Evolutionary conservation across 2,329 filamentous ascomycete species (phyloP).

Genomic region (Curvularia eragrostidis): DNA sequence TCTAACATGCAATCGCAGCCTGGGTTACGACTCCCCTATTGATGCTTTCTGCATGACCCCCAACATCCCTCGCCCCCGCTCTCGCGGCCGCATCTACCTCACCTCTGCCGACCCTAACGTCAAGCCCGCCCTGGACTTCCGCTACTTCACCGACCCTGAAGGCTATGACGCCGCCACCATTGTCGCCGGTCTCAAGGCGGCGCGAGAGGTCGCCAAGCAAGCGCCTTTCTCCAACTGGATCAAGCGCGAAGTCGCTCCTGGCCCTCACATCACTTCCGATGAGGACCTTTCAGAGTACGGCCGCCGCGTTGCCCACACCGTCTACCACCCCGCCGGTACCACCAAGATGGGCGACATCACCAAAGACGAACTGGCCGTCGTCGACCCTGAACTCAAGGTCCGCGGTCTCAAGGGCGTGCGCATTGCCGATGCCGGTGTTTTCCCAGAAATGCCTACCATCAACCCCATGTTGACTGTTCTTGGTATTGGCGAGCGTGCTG

Average conservation of each 20-base stretch:
- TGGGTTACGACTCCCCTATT: conserved; percentile 74
- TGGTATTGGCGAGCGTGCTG: conserved; percentile 80
- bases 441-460: conserved; percentile 84
- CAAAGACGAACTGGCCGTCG: conserved; percentile 75
- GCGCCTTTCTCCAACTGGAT: conserved; percentile 83
- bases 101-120: conserved; percentile 75
- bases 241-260: conserved; percentile 80
- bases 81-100: conserved; percentile 77
- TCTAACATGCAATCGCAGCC: conserved; percentile 40
- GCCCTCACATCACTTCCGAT: conserved; percentile 74
- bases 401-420: conserved; percentile 74
- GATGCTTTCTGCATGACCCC: conserved; percentile 94
- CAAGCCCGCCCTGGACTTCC: conserved; percentile 86
- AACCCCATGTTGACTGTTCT: conserved; percentile 93
- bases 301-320: conserved; percentile 80
- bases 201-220: conserved; percentile 77
- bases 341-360: conserved; percentile 84
- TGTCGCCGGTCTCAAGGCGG: conserved; percentile 76
- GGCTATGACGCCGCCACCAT: conserved; percentile 85
- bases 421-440: conserved; percentile 86
- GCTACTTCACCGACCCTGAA: conserved; percentile 86
- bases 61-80: conserved; percentile 84
- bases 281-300: conserved; percentile 84
- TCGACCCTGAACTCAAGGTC: conserved; percentile 76
- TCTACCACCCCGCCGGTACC: conserved; percentile 88